These are phyloP conservation scores for Amanita muscaria DNA, from an alignment of 768 basidiomycete species.

Conservation along the genomic window DNA sequence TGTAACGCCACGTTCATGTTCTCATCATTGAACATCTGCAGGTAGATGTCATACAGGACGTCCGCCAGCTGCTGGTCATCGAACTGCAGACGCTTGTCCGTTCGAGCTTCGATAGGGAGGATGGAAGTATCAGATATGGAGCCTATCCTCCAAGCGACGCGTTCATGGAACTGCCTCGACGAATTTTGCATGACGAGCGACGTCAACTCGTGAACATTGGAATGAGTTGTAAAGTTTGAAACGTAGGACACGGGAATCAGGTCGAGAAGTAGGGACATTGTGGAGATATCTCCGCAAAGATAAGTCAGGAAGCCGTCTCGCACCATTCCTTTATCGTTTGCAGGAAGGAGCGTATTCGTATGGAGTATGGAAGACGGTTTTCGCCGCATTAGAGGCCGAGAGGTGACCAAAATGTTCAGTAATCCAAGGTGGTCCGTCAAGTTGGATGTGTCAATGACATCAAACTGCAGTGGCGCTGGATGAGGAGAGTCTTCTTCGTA, in stretches of 20 bases:
- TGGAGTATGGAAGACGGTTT: conserved; percentile 26
- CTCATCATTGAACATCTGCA: conserved; percentile 35
- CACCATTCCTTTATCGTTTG: conserved; percentile 16
- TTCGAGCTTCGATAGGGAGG: neutral
- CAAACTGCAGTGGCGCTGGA: conserved; percentile 28
- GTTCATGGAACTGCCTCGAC: conserved; percentile 27
- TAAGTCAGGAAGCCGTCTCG: conserved; percentile 23
- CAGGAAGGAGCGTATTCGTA: conserved; percentile 31
- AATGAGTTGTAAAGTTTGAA: conserved; percentile 31
- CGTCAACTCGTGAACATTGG: conserved; percentile 31
- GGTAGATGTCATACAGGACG: conserved; percentile 35
- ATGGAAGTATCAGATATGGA: neutral
- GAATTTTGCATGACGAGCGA: conserved; percentile 5
- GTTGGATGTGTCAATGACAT: conserved; percentile 44
- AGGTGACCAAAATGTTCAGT: conserved; percentile 32
- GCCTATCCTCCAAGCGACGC: conserved; percentile 28
- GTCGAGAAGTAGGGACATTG: conserved; percentile 33
- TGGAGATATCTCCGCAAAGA: conserved; percentile 30
- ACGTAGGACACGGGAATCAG: conserved; percentile 30
- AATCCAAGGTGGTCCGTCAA: conserved; percentile 39
- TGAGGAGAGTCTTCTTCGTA: conserved; percentile 15
- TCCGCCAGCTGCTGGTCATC: conserved; percentile 26
- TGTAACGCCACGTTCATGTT: conserved; percentile 13
- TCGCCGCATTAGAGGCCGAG: conserved; percentile 29
- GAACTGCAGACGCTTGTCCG: conserved; percentile 7